Percentiles rank a stretch among this genome's conserved stretches.
These are phyloP conservation scores for Plantago elongata DNA, from an alignment of 257 asterid genomes.

Conservation along the genomic window DNA sequence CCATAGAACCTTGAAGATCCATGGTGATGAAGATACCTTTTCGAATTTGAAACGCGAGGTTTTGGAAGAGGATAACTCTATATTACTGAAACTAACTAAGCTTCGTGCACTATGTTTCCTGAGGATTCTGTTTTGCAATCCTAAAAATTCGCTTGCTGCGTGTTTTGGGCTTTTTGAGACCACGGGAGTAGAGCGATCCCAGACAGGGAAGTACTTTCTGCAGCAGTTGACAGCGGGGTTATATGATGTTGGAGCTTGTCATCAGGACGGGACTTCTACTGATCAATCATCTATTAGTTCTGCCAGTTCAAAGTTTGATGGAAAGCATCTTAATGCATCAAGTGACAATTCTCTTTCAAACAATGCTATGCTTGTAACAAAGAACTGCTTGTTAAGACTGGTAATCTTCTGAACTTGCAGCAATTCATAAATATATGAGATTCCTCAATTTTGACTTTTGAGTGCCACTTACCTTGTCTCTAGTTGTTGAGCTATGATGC, in stretches of 20 bases:
- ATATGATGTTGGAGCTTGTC: slow-evolving; percentile 32
- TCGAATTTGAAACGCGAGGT: slow-evolving; percentile 42
- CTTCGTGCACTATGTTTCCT: slow-evolving; percentile 58
- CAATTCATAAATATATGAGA: background rate
- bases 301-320: slow-evolving; percentile 28
- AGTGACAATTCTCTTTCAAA: slow-evolving; percentile 29
- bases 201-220: slow-evolving; percentile 66
- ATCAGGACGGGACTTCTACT: slow-evolving; percentile 25
- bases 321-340: slow-evolving; percentile 35
- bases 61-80: slow-evolving; percentile 49
- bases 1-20: slow-evolving; percentile 46
- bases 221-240: slow-evolving; percentile 54
- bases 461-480: too few relatives aligned
- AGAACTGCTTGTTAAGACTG: slow-evolving; percentile 68
- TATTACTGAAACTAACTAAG: slow-evolving; percentile 53
- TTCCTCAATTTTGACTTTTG: too few relatives aligned
- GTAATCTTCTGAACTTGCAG: slow-evolving; percentile 39
- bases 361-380: slow-evolving; percentile 24
- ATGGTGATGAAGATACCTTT: slow-evolving; percentile 40
- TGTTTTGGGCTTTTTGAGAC: slow-evolving; percentile 72
- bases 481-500: too few relatives aligned
- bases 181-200: slow-evolving; percentile 38
- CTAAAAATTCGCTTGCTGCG: slow-evolving; percentile 54
- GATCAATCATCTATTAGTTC: slow-evolving; percentile 28
- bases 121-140: slow-evolving; percentile 56